Percentiles rank a stretch among this genome's conserved stretches.
These are phyloP conservation scores for Schizophyllum commune DNA, from an alignment of 1,284 basidiomycete genomes.

Conservation along the genomic window DNA sequence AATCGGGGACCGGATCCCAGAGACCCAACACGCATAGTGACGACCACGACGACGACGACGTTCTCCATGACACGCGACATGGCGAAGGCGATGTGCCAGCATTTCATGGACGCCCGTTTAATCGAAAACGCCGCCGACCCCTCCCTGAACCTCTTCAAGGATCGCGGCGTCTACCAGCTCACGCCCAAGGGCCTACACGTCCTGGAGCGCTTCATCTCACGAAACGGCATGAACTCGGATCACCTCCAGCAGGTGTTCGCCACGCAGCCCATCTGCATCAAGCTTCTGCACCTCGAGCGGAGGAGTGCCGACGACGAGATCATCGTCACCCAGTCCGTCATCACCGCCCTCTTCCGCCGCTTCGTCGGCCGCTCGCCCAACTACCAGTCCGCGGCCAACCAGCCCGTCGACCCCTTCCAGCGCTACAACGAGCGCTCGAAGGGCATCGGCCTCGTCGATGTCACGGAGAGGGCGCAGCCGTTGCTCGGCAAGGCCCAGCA, in stretches of 20 bases:
- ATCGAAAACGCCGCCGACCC: slow-evolving; percentile 96
- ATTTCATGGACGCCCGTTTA: slow-evolving; percentile 97
- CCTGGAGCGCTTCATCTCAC: slow-evolving; percentile 97
- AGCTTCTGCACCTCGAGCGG: slow-evolving; percentile 93
- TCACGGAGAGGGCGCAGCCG: slow-evolving; percentile 53
- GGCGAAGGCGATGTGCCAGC: slow-evolving; percentile 99
- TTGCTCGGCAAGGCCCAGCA: slow-evolving; percentile 38
- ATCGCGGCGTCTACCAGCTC: slow-evolving; percentile 91
- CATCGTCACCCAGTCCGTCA: slow-evolving; percentile 88
- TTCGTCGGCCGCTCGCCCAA: slow-evolving; percentile 88
- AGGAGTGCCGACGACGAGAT: slow-evolving; percentile 94
- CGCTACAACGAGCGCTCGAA: slow-evolving; percentile 76
- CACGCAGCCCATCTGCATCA: slow-evolving; percentile 95
- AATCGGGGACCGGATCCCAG: slow-evolving; percentile 97
- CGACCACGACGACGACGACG: slow-evolving; percentile 98
- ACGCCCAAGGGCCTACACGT: slow-evolving; percentile 98
- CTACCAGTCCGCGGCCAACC: slow-evolving; percentile 44
- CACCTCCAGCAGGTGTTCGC: slow-evolving; percentile 87
- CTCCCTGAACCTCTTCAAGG: slow-evolving; percentile 87
- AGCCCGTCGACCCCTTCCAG: slow-evolving; percentile 57
- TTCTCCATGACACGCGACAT: slow-evolving; percentile 99
- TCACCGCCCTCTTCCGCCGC: slow-evolving; percentile 92
- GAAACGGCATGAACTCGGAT: slow-evolving; percentile 96
- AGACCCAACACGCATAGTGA: slow-evolving; percentile 94
- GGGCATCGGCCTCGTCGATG: slow-evolving; percentile 65